Evolutionary conservation across 1,139 yeast genomes (phyloP).

Genomic region (Candida sanyaensis): DNA sequence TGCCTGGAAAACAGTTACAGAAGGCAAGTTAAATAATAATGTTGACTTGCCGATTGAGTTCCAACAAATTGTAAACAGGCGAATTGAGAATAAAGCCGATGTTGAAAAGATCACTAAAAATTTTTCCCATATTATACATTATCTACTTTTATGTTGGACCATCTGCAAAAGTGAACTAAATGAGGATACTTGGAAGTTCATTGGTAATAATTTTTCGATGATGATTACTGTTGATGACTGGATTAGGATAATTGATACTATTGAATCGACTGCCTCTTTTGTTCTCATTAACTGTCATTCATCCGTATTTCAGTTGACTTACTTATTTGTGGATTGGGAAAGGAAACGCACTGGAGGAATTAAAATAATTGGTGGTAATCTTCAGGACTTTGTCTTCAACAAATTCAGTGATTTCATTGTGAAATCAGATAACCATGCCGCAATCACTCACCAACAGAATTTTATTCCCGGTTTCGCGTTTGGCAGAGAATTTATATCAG

Average conservation of each 20-base stretch:
- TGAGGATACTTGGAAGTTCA: not conserved
- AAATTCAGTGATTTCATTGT: not conserved
- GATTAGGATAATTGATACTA: not conserved
- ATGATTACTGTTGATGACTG: slow-evolving; percentile 6
- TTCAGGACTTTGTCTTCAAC: slow-evolving; percentile 1
- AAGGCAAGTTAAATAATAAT: not conserved
- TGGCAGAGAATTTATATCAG: slow-evolving; percentile 38
- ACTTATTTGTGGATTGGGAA: not conserved
- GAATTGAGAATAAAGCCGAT: not conserved
- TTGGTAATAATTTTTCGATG: slow-evolving; percentile 1
- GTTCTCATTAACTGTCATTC: slow-evolving; percentile 4
- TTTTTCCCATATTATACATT: not conserved
- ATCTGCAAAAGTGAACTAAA: not conserved
- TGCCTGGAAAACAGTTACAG: not conserved
- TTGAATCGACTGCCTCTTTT: not conserved
- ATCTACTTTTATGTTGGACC: not conserved
- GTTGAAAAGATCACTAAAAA: not conserved
- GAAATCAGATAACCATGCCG: not conserved
- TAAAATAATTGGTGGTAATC: slow-evolving; percentile 7
- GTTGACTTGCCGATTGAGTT: not conserved
- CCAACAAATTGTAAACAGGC: not conserved
- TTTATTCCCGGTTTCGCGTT: slow-evolving; percentile 45
- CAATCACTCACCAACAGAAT: too few relatives aligned
- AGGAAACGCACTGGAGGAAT: not conserved
- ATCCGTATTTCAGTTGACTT: not conserved